These are phyloP conservation scores for Mucor velutinosus DNA, from an alignment of 371 early-diverging fungal genomes.

Conservation along the genomic window DNA sequence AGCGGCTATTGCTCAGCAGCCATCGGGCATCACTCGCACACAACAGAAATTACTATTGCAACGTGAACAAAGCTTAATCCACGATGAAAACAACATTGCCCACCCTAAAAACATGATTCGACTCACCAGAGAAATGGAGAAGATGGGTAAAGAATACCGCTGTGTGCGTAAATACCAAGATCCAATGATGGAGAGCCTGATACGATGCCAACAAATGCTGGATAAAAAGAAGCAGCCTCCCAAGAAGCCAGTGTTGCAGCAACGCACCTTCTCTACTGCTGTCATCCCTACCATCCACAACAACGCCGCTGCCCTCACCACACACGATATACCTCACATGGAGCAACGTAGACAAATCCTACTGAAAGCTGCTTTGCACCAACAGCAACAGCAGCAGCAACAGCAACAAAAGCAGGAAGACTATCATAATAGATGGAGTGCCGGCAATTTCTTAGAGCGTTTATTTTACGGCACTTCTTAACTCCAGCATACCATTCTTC, in stretches of 20 bases:
- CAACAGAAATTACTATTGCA: slow-evolving; percentile 54
- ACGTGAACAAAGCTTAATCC: slow-evolving; percentile 42
- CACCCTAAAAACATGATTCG: slow-evolving; percentile 53
- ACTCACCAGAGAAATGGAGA: slow-evolving; percentile 51
- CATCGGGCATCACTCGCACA: slow-evolving; percentile 42
- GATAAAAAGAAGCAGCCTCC: background rate
- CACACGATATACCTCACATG: slow-evolving; percentile 12
- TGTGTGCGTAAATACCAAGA: slow-evolving; percentile 34
- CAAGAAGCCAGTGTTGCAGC: background rate
- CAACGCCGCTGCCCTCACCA: background rate
- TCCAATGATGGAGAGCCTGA: slow-evolving; percentile 39
- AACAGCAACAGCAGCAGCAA: slow-evolving; percentile 14
- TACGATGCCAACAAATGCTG: slow-evolving; percentile 17
- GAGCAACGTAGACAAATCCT: slow-evolving; percentile 24
- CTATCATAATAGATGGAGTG: slow-evolving; percentile 17
- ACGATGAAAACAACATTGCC: slow-evolving; percentile 44
- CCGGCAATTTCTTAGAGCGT: slow-evolving; percentile 11
- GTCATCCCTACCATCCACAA: slow-evolving; percentile 7
- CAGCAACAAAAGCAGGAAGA: slow-evolving; percentile 6
- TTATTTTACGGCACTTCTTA: slow-evolving; percentile 13
- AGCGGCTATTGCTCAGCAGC: slow-evolving; percentile 14
- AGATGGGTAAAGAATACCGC: slow-evolving; percentile 46
- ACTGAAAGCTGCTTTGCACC: slow-evolving; percentile 11
- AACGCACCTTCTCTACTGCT: slow-evolving; percentile 14
- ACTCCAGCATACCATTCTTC: slow-evolving; percentile 46